Conservation (phyloP, 441 rosid genomes). For the Pelargonium myrrhifolium region DNA sequence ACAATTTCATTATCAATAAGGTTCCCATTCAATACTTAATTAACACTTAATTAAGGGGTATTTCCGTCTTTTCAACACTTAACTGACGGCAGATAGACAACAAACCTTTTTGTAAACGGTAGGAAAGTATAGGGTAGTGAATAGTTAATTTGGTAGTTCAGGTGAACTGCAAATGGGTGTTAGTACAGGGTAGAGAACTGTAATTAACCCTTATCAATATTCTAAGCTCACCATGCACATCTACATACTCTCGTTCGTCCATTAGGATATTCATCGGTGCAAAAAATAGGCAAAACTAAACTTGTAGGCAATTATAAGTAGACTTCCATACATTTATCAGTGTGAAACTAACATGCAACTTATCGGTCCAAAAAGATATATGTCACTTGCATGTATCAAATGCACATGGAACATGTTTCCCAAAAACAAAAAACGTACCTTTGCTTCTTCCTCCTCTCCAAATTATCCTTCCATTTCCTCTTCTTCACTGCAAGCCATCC, state of each 20-base stretch:
- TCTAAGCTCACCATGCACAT: background rate
- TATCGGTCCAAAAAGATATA: background rate
- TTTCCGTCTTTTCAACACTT: too few relatives aligned
- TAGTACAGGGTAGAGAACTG: too few relatives aligned
- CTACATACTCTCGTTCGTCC: background rate
- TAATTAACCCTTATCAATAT: too few relatives aligned
- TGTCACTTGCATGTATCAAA: background rate
- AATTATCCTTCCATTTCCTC: conserved; percentile 76
- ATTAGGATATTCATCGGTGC: background rate
- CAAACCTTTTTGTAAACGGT: too few relatives aligned
- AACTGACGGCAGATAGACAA: too few relatives aligned
- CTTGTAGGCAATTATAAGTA: background rate
- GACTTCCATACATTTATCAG: background rate
- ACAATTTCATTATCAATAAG: conserved; percentile 6
- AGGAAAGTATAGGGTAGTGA: too few relatives aligned
- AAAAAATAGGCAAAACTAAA: background rate
- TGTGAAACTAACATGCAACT: too few relatives aligned
- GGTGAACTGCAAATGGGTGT: too few relatives aligned
- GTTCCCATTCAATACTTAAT: too few relatives aligned
- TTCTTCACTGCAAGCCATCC: conserved; percentile 96
- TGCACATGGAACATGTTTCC: background rate
- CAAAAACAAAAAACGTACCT: conserved; percentile 38
- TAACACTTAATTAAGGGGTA: too few relatives aligned
- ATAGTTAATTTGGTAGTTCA: too few relatives aligned
- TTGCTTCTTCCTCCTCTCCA: conserved; percentile 66